Evolutionary conservation across 208 protist species (phyloP).

Genomic region (Trypanosoma cruzi): DNA sequence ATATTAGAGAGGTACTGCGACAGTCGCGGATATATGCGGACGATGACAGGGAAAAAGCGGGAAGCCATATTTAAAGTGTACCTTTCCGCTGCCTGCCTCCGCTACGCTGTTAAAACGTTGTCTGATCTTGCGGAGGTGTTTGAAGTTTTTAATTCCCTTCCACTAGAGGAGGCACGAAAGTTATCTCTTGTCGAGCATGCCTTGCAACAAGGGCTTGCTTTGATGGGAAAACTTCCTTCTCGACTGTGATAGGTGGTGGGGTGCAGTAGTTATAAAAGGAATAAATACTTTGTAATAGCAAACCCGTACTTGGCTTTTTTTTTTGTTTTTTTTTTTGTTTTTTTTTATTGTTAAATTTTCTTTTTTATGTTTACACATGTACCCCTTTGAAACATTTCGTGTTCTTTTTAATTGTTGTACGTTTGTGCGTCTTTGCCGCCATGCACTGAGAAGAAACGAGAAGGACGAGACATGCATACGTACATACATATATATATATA

Average conservation of each 20-base stretch:
- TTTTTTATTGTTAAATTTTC: too few relatives aligned
- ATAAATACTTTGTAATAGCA: too few relatives aligned
- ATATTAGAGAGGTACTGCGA: constrained; percentile 77
- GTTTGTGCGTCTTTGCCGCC: too few relatives aligned
- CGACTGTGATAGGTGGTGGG: not conserved
- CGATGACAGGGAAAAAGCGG: constrained; percentile 45
- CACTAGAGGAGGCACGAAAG: constrained; percentile 31
- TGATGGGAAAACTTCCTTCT: constrained; percentile 23
- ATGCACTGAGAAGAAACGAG: too few relatives aligned
- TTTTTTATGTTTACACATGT: too few relatives aligned
- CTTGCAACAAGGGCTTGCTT: constrained; percentile 49
- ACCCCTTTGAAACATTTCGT: too few relatives aligned
- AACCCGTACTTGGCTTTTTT: too few relatives aligned
- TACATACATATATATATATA: constrained; percentile 7
- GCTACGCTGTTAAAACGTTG: constrained; percentile 38
- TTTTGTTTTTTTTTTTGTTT: too few relatives aligned
- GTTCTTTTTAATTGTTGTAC: too few relatives aligned
- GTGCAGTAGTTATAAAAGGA: too few relatives aligned
- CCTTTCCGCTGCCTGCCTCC: constrained; percentile 58
- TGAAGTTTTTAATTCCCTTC: constrained; percentile 3
- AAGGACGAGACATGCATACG: too few relatives aligned
- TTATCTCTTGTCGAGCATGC: constrained; percentile 63
- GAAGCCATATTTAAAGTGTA: constrained; percentile 82
- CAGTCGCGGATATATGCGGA: constrained; percentile 62
- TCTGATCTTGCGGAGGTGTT: constrained; percentile 35